Percentiles rank a stretch among this genome's conserved stretches.
These are phyloP conservation scores for Plasmodium cynomolgi DNA, from an alignment of 169 alveolate species.

Conservation along the genomic window DNA sequence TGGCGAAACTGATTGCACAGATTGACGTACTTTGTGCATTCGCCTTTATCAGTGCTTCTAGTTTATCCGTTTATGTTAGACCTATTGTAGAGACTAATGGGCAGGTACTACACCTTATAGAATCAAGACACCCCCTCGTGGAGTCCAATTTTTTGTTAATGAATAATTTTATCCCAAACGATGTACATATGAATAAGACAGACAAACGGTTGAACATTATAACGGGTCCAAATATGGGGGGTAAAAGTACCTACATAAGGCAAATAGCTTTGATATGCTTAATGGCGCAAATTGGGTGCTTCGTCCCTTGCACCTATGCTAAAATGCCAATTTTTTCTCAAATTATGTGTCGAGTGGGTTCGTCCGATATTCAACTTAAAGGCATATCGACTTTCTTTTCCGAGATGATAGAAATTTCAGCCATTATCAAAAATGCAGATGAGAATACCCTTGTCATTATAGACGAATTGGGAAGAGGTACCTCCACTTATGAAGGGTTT, in stretches of 20 bases:
- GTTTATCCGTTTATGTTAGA: slow-evolving; percentile 89
- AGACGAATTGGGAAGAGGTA: slow-evolving; percentile 99
- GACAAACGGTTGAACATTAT: slow-evolving; percentile 92
- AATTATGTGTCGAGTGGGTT: slow-evolving; percentile 97
- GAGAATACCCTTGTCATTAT: slow-evolving; percentile 92
- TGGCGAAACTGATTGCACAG: slow-evolving; percentile 89
- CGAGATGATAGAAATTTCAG: slow-evolving; percentile 97
- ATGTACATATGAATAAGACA: slow-evolving; percentile 85
- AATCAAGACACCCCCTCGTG: slow-evolving; percentile 90
- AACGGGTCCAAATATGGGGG: slow-evolving; percentile 99
- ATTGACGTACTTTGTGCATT: slow-evolving; percentile 95
- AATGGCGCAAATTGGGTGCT: slow-evolving; percentile 95
- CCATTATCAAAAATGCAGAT: slow-evolving; percentile 94
- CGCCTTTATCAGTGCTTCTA: slow-evolving; percentile 90
- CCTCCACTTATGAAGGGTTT: slow-evolving; percentile 97
- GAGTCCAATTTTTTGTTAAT: slow-evolving; percentile 82
- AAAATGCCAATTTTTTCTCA: slow-evolving; percentile 93
- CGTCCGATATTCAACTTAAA: slow-evolving; percentile 94
- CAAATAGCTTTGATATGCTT: slow-evolving; percentile 86
- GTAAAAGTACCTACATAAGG: slow-evolving; percentile 97
- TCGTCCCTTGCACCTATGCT: slow-evolving; percentile 94
- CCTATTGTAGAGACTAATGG: slow-evolving; percentile 88
- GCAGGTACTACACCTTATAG: slow-evolving; percentile 84
- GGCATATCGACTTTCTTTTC: slow-evolving; percentile 98
- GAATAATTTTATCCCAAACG: slow-evolving; percentile 90